Evolutionary conservation across 2,329 filamentous ascomycete genomes (phyloP), one percentile per base, ranked within the genome.

Genomic region (Cadophora sp.): DNA sequence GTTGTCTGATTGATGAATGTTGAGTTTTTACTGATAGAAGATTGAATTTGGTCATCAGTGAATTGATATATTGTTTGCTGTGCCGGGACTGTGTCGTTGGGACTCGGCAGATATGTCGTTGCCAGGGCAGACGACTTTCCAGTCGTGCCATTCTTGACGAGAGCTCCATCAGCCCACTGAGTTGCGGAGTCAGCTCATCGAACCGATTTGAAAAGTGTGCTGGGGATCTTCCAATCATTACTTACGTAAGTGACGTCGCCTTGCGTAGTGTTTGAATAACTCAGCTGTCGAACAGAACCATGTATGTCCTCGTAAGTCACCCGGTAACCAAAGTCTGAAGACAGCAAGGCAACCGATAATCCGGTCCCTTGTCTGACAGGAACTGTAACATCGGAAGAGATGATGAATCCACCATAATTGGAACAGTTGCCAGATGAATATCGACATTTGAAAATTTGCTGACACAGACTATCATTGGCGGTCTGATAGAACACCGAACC

Each of bases 251-350:
- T 64, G 37, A 64, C 51, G 8, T 22, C 27, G 5, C 62, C 62
- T 48, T 58, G 4, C 4, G 62, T 64, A 19, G 31, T 64, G 37
- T 64, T 64, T 19, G 62, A 58, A 26, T 64, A 64, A 31, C 62
- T 59, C 8, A 64, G 22, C 40, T 64, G 62, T 48, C 62, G 31
- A n/a, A 64, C 37, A 1, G 62, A 58, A 16, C 62, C 62, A 31
- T 59, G 37, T 4, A 46, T 50, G 19, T 64, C 62, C 31, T 64
- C 62, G 53, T 64, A 64, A 16, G 31, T 64, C 8, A 64, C 37
- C 7, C 62, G 62, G 34, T 64, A 64, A n/a, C 62, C 62, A 48
- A 64, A 24, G 29, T 64, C 26, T 12, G 62, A 19, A 19, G 62
- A 64, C 7, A 64, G 22, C 22, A 64, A 31, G 5, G 51, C 31